A percentile compares a stretch with the other conserved stretches of the same genome.
phyloP scores from a whole-genome alignment of 164 flowering plant genomes.

The Akebia trifoliata region DNA sequence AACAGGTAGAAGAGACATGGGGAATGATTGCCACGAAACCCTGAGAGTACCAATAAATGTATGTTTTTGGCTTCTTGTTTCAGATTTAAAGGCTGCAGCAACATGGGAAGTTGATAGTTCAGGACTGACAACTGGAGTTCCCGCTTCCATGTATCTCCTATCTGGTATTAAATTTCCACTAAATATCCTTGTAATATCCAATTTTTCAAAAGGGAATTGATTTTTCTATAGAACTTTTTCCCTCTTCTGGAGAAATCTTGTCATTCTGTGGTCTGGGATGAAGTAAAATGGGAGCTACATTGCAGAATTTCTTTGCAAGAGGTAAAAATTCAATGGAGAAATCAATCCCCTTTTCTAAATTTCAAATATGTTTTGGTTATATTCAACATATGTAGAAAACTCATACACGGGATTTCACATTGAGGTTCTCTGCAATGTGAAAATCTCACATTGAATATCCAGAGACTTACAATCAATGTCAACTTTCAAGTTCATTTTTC shows the following conservation, averaged over 20 bases:
- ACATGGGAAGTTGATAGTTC: slow-evolving; percentile 94
- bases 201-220: background rate
- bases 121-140: slow-evolving; percentile 66
- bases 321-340: background rate
- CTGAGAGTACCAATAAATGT: no score
- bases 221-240: background rate
- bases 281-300: background rate
- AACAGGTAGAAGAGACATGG: no score
- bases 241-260: background rate
- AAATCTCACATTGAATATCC: no score
- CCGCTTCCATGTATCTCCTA: slow-evolving; percentile 83
- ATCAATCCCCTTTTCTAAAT: background rate
- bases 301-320: background rate
- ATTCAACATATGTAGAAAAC: no score
- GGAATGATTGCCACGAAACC: no score
- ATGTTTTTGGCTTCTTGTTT: no score
- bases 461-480: no score
- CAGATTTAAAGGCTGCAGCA: slow-evolving; percentile 70
- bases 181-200: background rate
- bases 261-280: background rate
- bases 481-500: no score
- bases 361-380: no score
- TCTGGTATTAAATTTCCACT: slow-evolving; percentile 48
- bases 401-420: no score
- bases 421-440: no score